Evolutionary conservation across 768 basidiomycete species (phyloP).

Genomic region (Suillus cothurnatus): DNA sequence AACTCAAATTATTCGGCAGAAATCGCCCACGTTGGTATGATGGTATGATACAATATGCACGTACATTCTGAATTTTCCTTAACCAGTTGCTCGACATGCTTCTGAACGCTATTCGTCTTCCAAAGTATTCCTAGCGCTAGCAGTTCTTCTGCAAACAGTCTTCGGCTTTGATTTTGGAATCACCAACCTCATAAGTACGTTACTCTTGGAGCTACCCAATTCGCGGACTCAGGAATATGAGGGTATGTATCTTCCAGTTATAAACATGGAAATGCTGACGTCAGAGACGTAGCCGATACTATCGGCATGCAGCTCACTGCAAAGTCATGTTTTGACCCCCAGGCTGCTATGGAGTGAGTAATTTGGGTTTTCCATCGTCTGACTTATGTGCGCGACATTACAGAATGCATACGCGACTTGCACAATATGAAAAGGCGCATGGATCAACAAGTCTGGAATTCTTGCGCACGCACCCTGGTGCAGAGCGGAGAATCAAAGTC

Average conservation of each 20-base stretch:
- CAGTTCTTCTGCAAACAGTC: slow-evolving; percentile 44
- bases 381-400: not conserved
- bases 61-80: slow-evolving; percentile 20
- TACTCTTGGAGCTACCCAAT: slow-evolving; percentile 77
- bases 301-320: slow-evolving; percentile 83
- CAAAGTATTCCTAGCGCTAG: slow-evolving; percentile 44
- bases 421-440: slow-evolving; percentile 48
- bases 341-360: slow-evolving; percentile 68
- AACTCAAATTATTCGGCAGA: slow-evolving; percentile 44
- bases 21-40: slow-evolving; percentile 74
- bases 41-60: not conserved
- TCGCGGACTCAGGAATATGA: slow-evolving; percentile 82
- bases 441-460: slow-evolving; percentile 51
- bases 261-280: not conserved
- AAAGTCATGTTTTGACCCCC: slow-evolving; percentile 86
- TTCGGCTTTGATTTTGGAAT: slow-evolving; percentile 62
- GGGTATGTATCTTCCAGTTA: slow-evolving; percentile 41
- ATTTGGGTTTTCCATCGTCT: not conserved
- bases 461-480: slow-evolving; percentile 80
- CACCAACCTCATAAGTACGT: slow-evolving; percentile 45
- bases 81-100: slow-evolving; percentile 57
- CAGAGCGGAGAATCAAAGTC: slow-evolving; percentile 72
- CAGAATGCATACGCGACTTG: slow-evolving; percentile 76
- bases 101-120: slow-evolving; percentile 48
- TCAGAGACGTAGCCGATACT: slow-evolving; percentile 62